Base-by-base conservation (phyloP, 306 rosid genomes). In the Vachellia pachyceras region DNA sequence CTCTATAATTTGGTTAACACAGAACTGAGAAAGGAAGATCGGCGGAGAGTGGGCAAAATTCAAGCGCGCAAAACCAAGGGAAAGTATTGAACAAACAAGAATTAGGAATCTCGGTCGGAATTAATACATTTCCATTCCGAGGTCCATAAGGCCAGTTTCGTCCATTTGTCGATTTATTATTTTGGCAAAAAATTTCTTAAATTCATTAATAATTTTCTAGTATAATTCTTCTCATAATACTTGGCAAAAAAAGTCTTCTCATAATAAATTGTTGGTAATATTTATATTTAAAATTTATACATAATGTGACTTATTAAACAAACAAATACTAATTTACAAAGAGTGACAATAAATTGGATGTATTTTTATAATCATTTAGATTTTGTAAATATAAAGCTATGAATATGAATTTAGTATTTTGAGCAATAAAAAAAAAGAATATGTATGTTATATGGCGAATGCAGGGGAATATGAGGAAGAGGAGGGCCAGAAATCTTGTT, bases 401-500 rank as follows among this genome's bases (percentile, higher is more conserved):
- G 52, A 11, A 45, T 11, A 46, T 46, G 52, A 46, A 29, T 29
- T 29, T 29, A 29, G 33, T 29, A 29, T 29, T 29, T 29, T 29
- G 33, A 29, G 33, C 33, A 29, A 29, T 0, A 29, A 29, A 29
- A 29, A 29, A 29, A 29, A 29, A 29, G 52, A 11, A 45, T 11
- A 46, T 46, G 52, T 12, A 46, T 46, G 12, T 46, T 1, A 13
- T 13, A 3, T 13, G 18, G 17, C 13, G 52, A 3, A 46, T 46
- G 52, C 17, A 0, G 52, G 52, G 52, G 1, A 4, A 10, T 3
- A 45, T 10, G 47, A 46, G 50, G 7, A 11, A 5, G 17, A 12
- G 50, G 17, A 13, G 55, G 25, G 33, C 29, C 63, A 65, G 91
- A 84, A 85, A 79, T 79, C 89, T 83, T 86, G 87, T 20, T 35